Evolutionary conservation across 1,284 basidiomycete species (phyloP).

Genomic region (Cutaneotrichosporon dermatis): DNA sequence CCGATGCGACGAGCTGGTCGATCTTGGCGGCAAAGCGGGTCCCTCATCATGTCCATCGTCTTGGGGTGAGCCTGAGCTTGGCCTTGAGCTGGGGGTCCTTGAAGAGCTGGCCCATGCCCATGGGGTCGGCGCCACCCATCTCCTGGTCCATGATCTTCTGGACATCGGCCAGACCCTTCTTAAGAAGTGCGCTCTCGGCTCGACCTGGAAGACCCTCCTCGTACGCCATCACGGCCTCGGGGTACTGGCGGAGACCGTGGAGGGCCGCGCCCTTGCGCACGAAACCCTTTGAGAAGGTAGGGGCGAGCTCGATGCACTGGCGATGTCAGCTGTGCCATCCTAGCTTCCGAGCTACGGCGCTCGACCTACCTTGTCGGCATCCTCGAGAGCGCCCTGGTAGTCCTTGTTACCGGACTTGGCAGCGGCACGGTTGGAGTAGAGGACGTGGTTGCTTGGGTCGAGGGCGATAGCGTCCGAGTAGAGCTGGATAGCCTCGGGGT

Average conservation of each 20-base stretch:
- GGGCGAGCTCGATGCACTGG: conserved; percentile 64
- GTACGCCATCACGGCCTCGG: conserved; percentile 67
- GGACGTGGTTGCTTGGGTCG: conserved; percentile 77
- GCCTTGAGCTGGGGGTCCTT: conserved; percentile 73
- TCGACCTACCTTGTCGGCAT: conserved; percentile 74
- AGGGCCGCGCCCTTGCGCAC: conserved; percentile 91
- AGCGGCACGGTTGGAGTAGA: conserved; percentile 91
- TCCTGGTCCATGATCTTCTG: conserved; percentile 58
- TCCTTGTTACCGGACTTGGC: conserved; percentile 78
- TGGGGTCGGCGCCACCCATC: conserved; percentile 41
- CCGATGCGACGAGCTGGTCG: conserved; percentile 47
- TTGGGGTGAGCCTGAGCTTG: conserved; percentile 85
- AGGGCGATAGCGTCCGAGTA: conserved; percentile 84
- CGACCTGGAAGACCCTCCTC: conserved; percentile 72
- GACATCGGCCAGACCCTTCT: conserved; percentile 84
- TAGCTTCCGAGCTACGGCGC: neutral
- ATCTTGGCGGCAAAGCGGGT: conserved; percentile 70
- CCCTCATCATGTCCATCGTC: conserved; percentile 74
- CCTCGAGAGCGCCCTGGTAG: conserved; percentile 72
- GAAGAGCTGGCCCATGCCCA: conserved; percentile 72
- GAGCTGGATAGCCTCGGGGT: conserved; percentile 71
- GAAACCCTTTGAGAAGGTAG: conserved; percentile 86
- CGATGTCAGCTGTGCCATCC: conserved; percentile 48
- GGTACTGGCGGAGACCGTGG: conserved; percentile 73
- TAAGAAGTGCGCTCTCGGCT: conserved; percentile 71